Evolutionary conservation across 225 moss, liverwort and hornwort species (phyloP).

Genomic region (Antitrichia curtipendula): DNA sequence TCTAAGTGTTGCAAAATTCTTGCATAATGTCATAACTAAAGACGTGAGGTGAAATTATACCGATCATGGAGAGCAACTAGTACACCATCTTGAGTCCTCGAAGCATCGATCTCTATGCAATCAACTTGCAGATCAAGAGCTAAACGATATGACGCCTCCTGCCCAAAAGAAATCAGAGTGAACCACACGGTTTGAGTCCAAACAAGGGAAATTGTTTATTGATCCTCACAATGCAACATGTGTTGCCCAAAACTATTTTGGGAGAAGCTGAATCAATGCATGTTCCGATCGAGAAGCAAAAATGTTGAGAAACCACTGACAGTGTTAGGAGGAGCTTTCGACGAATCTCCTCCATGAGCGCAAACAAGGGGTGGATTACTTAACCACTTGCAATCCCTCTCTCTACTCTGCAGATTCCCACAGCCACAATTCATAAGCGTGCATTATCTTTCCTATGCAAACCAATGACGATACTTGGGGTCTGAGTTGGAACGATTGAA

Average conservation of each 20-base stretch:
- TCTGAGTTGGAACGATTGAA: background rate
- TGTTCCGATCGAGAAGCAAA: background rate
- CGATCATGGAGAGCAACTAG: slow-evolving; percentile 92
- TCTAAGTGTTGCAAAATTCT: background rate
- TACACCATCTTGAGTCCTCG: slow-evolving; percentile 77
- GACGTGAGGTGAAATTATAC: slow-evolving; percentile 20
- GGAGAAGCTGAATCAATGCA: background rate
- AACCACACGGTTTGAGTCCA: background rate
- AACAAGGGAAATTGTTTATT: background rate
- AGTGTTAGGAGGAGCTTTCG: slow-evolving; percentile 80
- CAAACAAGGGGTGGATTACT: slow-evolving; percentile 73
- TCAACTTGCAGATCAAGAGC: slow-evolving; percentile 77
- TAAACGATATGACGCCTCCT: slow-evolving; percentile 75
- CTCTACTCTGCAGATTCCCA: slow-evolving; percentile 32
- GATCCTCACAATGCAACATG: background rate
- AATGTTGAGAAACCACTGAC: slow-evolving; percentile 17
- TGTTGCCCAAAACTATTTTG: background rate
- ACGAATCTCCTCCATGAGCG: slow-evolving; percentile 92
- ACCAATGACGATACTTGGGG: background rate
- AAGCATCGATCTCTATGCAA: slow-evolving; percentile 93
- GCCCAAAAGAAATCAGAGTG: background rate
- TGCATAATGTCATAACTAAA: background rate
- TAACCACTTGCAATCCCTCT: slow-evolving; percentile 70
- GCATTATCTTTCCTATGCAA: background rate
- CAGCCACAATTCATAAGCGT: background rate